These are phyloP conservation scores for Cystofilobasidium ferigula DNA, from an alignment of 768 basidiomycete genomes.

Conservation along the genomic window DNA sequence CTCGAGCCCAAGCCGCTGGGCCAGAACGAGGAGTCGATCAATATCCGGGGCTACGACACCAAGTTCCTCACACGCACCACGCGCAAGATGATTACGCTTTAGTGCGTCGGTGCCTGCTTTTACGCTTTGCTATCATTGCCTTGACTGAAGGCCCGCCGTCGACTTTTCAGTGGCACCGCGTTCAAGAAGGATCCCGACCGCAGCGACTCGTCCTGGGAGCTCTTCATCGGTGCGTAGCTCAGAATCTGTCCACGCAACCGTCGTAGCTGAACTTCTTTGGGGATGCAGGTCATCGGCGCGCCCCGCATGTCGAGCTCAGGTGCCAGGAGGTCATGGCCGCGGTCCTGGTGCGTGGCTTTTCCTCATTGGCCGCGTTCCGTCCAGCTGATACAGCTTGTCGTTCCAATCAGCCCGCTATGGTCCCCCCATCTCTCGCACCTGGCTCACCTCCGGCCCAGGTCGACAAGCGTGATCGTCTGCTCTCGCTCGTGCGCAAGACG, in stretches of 20 bases:
- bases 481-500: slow-evolving; percentile 5
- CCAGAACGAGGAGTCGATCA: neutral
- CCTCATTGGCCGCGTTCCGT: no score
- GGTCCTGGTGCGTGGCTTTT: neutral
- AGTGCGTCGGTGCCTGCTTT: neutral
- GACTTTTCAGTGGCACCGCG: slow-evolving; percentile 2
- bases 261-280: neutral
- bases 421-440: neutral
- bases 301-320: slow-evolving; percentile 13
- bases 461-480: neutral
- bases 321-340: slow-evolving; percentile 19
- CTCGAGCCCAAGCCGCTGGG: neutral
- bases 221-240: neutral
- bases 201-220: slow-evolving; percentile 13
- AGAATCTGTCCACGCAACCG: no score
- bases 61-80: slow-evolving; percentile 1
- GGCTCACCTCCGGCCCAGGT: neutral
- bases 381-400: no score
- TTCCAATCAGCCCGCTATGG: neutral
- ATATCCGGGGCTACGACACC: slow-evolving; percentile 4
- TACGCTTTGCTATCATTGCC: neutral
- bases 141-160: no score
- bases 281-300: neutral
- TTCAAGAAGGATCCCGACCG: slow-evolving; percentile 2
- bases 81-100: slow-evolving; percentile 17